phyloP scores from a whole-genome alignment of 441 rosid genomes.

The Euphorbia neoarborescens region DNA sequence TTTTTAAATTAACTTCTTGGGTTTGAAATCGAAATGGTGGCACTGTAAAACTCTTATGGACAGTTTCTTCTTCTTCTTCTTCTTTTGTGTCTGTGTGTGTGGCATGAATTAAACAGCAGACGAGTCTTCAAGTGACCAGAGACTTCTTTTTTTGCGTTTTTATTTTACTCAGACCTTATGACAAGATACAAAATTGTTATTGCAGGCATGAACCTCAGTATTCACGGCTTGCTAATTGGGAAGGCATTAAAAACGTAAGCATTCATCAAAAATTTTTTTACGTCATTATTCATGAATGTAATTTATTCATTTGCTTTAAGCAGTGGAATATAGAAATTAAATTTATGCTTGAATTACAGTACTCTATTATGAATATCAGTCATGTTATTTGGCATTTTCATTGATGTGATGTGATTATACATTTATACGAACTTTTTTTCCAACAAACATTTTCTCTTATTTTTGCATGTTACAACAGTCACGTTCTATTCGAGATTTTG shows the following conservation, averaged over 20 bases:
- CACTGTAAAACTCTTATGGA: slow-evolving; percentile 13
- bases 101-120: neutral
- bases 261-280: slow-evolving; percentile 9
- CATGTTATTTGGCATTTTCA: neutral
- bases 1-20: neutral
- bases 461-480: slow-evolving; percentile 42
- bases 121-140: neutral
- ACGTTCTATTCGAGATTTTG: slow-evolving; percentile 75
- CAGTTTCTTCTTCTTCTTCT: neutral
- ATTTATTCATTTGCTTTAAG: neutral
- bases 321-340: neutral
- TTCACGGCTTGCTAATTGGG: slow-evolving; percentile 86
- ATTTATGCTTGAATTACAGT: neutral
- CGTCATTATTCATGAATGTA: neutral
- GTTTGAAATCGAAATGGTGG: neutral
- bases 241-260: slow-evolving; percentile 70
- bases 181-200: slow-evolving; percentile 19
- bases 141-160: neutral
- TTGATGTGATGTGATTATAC: neutral
- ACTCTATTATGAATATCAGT: neutral
- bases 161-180: slow-evolving; percentile 11
- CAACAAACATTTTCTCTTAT: slow-evolving; percentile 19
- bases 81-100: neutral
- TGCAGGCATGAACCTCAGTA: slow-evolving; percentile 71
- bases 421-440: neutral